phyloP scores from a whole-genome alignment of 805 yeast genomes.

The Pachysolen tannophilus region DNA sequence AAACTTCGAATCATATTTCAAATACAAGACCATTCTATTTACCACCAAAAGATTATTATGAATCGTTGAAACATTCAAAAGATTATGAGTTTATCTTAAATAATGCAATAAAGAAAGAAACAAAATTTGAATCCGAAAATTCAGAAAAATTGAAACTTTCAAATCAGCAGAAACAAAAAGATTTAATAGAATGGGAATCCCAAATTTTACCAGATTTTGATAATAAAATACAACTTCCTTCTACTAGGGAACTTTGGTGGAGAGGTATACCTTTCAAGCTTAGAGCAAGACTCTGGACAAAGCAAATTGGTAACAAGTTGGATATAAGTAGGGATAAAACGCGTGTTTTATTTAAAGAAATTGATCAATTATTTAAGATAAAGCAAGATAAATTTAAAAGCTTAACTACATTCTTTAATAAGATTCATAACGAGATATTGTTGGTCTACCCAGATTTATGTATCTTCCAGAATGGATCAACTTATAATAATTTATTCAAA shows the following conservation, averaged over 20 bases:
- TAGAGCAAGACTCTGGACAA: constrained; percentile 45
- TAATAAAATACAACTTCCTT: constrained; percentile 26
- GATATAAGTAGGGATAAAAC: constrained; percentile 12
- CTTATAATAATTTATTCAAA: background rate
- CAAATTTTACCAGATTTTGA: constrained; percentile 29
- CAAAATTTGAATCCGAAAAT: constrained; percentile 22
- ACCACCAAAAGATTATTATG: constrained; percentile 55
- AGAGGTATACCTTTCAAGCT: constrained; percentile 41
- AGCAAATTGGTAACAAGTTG: constrained; percentile 29
- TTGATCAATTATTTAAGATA: constrained; percentile 1
- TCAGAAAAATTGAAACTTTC: constrained; percentile 19
- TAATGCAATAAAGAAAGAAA: constrained; percentile 32
- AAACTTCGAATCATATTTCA: constrained; percentile 21
- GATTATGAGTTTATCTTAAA: constrained; percentile 41
- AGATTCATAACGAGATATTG: background rate
- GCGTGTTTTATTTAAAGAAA: background rate
- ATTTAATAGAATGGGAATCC: constrained; percentile 27
- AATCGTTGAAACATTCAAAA: constrained; percentile 43
- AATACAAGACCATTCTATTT: constrained; percentile 56
- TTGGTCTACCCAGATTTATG: constrained; percentile 6
- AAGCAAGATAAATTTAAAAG: background rate
- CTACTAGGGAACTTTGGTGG: constrained; percentile 51
- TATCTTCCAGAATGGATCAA: constrained; percentile 1
- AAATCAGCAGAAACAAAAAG: constrained; percentile 21
- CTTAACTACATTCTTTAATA: background rate